Evolutionary conservation across 176 grass and related monocot species (phyloP), one percentile per base, ranked within the genome.

Genomic region (Canna indica): DNA sequence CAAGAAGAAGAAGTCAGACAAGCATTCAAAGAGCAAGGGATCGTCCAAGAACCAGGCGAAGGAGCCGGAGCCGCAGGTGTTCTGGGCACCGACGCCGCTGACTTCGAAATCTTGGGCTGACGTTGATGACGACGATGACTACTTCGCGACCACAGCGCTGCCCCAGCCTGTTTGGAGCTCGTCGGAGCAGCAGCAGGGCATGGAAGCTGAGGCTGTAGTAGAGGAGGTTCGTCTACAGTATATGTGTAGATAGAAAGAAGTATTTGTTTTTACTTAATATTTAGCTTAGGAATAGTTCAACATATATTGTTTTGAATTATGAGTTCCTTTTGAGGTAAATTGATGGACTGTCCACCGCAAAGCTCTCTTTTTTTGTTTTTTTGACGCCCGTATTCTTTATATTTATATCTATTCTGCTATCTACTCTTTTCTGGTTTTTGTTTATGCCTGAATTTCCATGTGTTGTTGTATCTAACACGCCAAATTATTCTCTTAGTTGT

Each of bases 1-100:
- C 22, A 97, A 97, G 86, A 97, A 92, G 93, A 97, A 92, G 89
- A 97, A 90, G 75, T 88, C 81, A 14, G 75, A 83, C 35, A 85
- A 92, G 73, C 84, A 75, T 5, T 74, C 75, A 69, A 82, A 71
- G 0, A 90, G 81, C 48, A 83, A 69, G 42, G 63, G 44, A 15
- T 86, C 86, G 22, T 91, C 93, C 35, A 81, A 84, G 75, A 81
- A 74, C 24, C 78, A 80, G 68, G 41, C 64, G 80, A 70, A 59
- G 78, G 72, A 68, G 59, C 72, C 78, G 38, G 81, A 69, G 81
- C 83, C 78, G 73, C 84, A 85, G 65, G 81, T 92, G 28, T 84
- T 90, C 35, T 97, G 93, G 93, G 76, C 84, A 32, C 84, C 84
- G 31, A 72, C 86, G 7, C 81, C 88, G 5, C 77, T 97, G 60